These are phyloP conservation scores for Auriculariales sp. DNA, from an alignment of 768 basidiomycete species.

Conservation along the genomic window DNA sequence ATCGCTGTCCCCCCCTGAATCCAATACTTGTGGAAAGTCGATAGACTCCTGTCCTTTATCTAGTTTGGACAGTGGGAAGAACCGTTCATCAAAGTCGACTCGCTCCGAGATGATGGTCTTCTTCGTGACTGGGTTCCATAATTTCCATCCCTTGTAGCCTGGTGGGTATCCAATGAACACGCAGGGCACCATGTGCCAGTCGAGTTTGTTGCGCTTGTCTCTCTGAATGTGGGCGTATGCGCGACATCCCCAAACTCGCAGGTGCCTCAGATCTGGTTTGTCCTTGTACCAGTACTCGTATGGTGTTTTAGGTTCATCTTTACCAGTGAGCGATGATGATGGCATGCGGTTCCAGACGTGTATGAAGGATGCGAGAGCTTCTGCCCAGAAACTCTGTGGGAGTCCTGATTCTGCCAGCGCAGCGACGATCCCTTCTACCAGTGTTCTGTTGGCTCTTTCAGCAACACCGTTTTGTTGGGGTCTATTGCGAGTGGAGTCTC, in stretches of 20 bases:
- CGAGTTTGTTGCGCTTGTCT: conserved; percentile 11
- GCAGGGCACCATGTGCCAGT: conserved; percentile 9
- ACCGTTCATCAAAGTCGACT: conserved; percentile 20
- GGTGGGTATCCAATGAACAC: conserved; percentile 13
- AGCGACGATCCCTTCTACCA: too few relatives aligned
- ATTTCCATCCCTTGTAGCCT: conserved; percentile 17
- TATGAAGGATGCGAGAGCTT: too few relatives aligned
- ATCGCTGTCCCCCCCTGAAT: too few relatives aligned
- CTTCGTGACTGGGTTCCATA: conserved; percentile 18
- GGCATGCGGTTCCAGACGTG: conserved; percentile 9
- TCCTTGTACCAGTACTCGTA: conserved; percentile 10
- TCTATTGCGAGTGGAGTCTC: too few relatives aligned
- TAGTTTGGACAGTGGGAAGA: too few relatives aligned
- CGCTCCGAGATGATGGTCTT: conserved; percentile 15
- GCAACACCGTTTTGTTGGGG: too few relatives aligned
- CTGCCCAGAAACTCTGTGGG: too few relatives aligned
- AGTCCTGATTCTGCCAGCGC: too few relatives aligned
- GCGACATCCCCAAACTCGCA: conserved; percentile 14
- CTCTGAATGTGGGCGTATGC: conserved; percentile 12
- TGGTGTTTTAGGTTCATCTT: conserved; percentile 10
- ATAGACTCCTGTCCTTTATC: too few relatives aligned
- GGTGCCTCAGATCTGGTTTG: conserved; percentile 11
- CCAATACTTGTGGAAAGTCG: too few relatives aligned
- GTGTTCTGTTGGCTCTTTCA: too few relatives aligned
- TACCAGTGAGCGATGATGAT: neutral